These are phyloP conservation scores for Phytophthora pinifolia DNA, from an alignment of 352 stramenopile species.

Conservation along the genomic window DNA sequence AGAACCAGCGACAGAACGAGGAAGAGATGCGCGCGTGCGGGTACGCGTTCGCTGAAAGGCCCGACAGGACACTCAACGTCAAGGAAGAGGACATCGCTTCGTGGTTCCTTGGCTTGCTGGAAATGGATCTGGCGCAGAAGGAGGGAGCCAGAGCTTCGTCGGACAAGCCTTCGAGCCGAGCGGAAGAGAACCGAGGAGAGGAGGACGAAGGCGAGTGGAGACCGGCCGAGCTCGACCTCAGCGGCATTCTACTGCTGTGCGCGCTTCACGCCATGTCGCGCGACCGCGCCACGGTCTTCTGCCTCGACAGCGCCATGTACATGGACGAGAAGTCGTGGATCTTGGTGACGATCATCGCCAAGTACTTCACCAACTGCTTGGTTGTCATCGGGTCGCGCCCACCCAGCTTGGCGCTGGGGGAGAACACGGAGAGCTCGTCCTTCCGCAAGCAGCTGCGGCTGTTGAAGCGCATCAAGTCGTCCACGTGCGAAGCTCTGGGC, in stretches of 20 bases:
- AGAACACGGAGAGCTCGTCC: slow-evolving; percentile 75
- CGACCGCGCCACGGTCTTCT: slow-evolving; percentile 67
- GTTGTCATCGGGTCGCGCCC: slow-evolving; percentile 71
- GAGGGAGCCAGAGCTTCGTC: slow-evolving; percentile 24
- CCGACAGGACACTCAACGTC: slow-evolving; percentile 34
- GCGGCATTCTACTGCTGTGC: slow-evolving; percentile 76
- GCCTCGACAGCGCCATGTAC: slow-evolving; percentile 85
- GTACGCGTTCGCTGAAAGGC: slow-evolving; percentile 24
- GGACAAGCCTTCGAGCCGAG: slow-evolving; percentile 3
- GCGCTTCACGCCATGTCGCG: slow-evolving; percentile 78
- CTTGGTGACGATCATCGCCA: slow-evolving; percentile 74
- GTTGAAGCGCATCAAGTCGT: slow-evolving; percentile 66
- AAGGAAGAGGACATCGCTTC: slow-evolving; percentile 71
- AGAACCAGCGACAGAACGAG: slow-evolving; percentile 22
- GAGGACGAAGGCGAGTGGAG: slow-evolving; percentile 57
- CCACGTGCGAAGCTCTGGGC: slow-evolving; percentile 48
- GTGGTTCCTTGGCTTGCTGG: slow-evolving; percentile 68
- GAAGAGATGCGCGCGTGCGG: slow-evolving; percentile 24
- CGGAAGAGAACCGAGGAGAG: slow-evolving; percentile 24
- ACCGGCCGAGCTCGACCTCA: slow-evolving; percentile 64
- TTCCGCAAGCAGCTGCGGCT: slow-evolving; percentile 77
- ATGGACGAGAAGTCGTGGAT: slow-evolving; percentile 89
- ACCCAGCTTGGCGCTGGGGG: slow-evolving; percentile 58
- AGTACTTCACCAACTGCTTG: slow-evolving; percentile 88
- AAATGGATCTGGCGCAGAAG: slow-evolving; percentile 56